Percentiles rank a stretch among this genome's conserved stretches.
phyloP scores from a whole-genome alignment of 148 eudicot genomes.

The Fallopia convolvulus region DNA sequence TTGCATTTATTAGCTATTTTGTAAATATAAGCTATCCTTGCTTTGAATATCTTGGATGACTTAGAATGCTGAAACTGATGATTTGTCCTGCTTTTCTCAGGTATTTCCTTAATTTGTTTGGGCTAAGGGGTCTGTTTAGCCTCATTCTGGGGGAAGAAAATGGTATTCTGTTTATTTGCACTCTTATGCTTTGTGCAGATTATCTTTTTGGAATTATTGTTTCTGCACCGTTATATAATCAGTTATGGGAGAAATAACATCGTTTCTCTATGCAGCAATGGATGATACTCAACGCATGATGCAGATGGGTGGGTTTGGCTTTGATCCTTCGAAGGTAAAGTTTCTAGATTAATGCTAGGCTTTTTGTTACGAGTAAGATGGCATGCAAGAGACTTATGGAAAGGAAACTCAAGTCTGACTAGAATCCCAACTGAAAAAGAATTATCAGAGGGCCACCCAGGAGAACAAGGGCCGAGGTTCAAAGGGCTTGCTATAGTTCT shows the following conservation, averaged over 20 bases:
- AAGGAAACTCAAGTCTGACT: too few species aligned
- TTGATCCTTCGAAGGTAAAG: constrained; percentile 69
- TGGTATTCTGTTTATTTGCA: constrained; percentile 37
- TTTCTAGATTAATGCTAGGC: background rate
- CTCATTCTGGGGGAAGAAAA: constrained; percentile 94
- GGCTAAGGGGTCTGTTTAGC: constrained; percentile 44
- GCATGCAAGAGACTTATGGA: too few species aligned
- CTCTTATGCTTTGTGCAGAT: background rate
- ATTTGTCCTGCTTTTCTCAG: constrained; percentile 28
- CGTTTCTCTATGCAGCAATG: constrained; percentile 48
- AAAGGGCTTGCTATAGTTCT: too few species aligned
- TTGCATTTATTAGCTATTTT: background rate
- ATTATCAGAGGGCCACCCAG: too few species aligned
- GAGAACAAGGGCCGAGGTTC: too few species aligned
- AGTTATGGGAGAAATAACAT: background rate
- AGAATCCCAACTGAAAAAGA: too few species aligned
- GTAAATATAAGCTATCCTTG: background rate
- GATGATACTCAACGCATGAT: constrained; percentile 99
- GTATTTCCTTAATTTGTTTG: constrained; percentile 96
- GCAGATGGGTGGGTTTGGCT: constrained; percentile 99
- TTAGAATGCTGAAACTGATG: background rate
- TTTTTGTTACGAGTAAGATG: too few species aligned
- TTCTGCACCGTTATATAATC: background rate
- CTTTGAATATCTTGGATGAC: background rate
- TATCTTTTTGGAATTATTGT: background rate